Percentiles rank a stretch among this genome's conserved stretches.
phyloP scores from a whole-genome alignment of 805 yeast genomes.

The Grigorovia yakushimaensis region DNA sequence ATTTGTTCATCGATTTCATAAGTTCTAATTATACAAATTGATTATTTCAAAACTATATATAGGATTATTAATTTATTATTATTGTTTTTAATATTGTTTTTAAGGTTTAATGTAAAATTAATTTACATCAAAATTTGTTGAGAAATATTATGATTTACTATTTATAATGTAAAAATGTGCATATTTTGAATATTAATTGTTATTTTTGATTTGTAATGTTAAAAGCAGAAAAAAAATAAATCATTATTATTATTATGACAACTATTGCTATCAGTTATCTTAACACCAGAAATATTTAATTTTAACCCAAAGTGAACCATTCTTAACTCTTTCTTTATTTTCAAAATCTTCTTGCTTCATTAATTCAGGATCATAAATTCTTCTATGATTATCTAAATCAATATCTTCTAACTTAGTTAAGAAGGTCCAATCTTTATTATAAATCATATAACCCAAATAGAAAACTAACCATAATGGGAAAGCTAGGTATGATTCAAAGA shows the following conservation, averaged over 20 bases:
- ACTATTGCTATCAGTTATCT: no score
- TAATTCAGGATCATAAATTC: conserved; percentile 30
- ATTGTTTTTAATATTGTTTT: no score
- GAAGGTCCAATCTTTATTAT: conserved; percentile 29
- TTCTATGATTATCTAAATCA: conserved; percentile 37
- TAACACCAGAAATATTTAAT: conserved; percentile 33
- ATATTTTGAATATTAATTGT: conserved; percentile 1
- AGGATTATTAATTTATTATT: not conserved
- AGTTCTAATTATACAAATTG: not conserved
- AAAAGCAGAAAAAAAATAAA: not conserved
- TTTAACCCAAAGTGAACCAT: conserved; percentile 25
- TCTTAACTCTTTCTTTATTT: conserved; percentile 19
- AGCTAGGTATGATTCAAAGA: conserved; percentile 48
- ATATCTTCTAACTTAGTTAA: conserved; percentile 30
- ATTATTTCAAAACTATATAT: not conserved
- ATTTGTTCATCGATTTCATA: not conserved
- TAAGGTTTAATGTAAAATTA: not conserved
- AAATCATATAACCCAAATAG: conserved; percentile 44
- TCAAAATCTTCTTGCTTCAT: conserved; percentile 35
- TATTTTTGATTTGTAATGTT: not conserved
- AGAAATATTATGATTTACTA: not conserved
- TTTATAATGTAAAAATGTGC: not conserved
- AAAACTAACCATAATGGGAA: conserved; percentile 33
- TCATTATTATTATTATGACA: no score
- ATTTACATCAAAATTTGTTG: not conserved